A percentile compares a stretch with the other conserved stretches of the same genome.
These are phyloP conservation scores for Trematosphaeria pertusa DNA, from an alignment of 2,329 filamentous ascomycete species.

Conservation along the genomic window DNA sequence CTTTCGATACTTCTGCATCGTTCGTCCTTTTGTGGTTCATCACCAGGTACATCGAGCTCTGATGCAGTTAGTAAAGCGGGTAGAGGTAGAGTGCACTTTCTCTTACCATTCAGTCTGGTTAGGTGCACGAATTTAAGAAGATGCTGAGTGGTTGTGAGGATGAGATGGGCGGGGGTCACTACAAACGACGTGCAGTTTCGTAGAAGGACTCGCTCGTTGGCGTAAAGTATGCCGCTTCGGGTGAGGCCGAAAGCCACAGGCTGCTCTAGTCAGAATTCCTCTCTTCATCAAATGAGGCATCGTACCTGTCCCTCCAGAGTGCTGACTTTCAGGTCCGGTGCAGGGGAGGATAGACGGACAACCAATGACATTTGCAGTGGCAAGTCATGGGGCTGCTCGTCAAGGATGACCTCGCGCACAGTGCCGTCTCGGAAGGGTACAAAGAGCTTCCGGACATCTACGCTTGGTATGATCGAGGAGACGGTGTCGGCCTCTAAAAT, in stretches of 20 bases:
- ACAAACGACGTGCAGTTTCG: conserved; percentile 94
- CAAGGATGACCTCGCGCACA: conserved; percentile 21
- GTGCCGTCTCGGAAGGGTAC: conserved; percentile 32
- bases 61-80: background rate
- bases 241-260: conserved; percentile 70
- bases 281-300: conserved; percentile 15
- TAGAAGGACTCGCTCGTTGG: conserved; percentile 73
- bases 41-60: conserved; percentile 83
- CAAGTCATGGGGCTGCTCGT: conserved; percentile 17
- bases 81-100: background rate
- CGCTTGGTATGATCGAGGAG: conserved; percentile 31
- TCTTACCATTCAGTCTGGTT: conserved; percentile 66
- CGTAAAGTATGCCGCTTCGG: conserved; percentile 78
- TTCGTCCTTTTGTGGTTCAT: conserved; percentile 92
- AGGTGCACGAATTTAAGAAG: conserved; percentile 94
- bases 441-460: conserved; percentile 31
- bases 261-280: conserved; percentile 35
- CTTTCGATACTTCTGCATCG: conserved; percentile 91
- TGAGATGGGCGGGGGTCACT: conserved; percentile 79
- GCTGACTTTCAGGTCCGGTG: conserved; percentile 31
- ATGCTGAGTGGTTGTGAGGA: conserved; percentile 92
- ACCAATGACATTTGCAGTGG: conserved; percentile 23
- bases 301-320: conserved; percentile 35
- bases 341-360: conserved; percentile 35
- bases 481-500: conserved; percentile 30